phyloP scores from a whole-genome alignment of 176 grass and related monocot species.

The Cocos nucifera region DNA sequence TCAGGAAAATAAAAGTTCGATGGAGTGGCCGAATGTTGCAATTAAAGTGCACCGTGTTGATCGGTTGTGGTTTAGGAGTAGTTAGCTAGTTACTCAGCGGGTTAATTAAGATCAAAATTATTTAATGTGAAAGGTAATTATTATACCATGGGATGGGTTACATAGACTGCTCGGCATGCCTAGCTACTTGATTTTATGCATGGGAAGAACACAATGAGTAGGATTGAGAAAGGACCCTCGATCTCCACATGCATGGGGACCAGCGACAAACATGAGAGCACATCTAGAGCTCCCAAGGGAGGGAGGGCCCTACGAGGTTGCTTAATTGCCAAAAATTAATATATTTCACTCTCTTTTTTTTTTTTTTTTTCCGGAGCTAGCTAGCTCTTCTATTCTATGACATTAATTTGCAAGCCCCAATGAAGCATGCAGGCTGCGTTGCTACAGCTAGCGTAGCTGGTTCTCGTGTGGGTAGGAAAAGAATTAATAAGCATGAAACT shows the following conservation, averaged over 20 bases:
- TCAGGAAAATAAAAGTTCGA: constrained; percentile 31
- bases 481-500: too few species aligned
- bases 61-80: constrained; percentile 21
- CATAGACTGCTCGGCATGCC: constrained; percentile 37
- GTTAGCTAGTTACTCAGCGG: constrained; percentile 14
- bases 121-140: constrained; percentile 53
- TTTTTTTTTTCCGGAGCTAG: neutral
- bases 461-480: too few species aligned
- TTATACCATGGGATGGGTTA: constrained; percentile 46
- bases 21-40: constrained; percentile 23
- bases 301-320: constrained; percentile 2
- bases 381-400: neutral
- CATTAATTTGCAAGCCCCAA: neutral
- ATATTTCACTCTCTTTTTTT: too few species aligned
- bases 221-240: constrained; percentile 34
- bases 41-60: constrained; percentile 35
- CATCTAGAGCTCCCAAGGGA: constrained; percentile 30
- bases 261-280: constrained; percentile 69
- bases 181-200: constrained; percentile 37
- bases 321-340: neutral
- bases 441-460: too few species aligned
- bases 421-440: too few species aligned
- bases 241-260: constrained; percentile 26
- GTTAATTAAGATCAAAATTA: constrained; percentile 19
- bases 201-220: constrained; percentile 31